Evolutionary conservation across 2,329 filamentous ascomycete species (phyloP).

Genomic region (Fusarium sp.): DNA sequence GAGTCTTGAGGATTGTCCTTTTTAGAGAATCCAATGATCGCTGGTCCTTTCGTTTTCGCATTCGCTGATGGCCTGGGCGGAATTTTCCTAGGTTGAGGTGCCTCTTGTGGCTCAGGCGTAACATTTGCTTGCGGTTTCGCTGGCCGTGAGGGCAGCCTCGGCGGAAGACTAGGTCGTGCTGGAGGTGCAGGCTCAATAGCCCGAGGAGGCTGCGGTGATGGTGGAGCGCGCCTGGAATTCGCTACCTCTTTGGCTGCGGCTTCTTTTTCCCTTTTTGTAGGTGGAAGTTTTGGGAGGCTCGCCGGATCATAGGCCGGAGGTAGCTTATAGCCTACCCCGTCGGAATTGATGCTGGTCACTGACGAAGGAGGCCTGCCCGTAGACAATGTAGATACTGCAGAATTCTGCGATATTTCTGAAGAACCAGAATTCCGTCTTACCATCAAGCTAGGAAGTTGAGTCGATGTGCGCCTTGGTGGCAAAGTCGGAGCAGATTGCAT

Average conservation of each 20-base stretch:
- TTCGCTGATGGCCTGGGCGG: constrained; percentile 34
- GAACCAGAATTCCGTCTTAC: constrained; percentile 69
- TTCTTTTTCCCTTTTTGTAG: constrained; percentile 68
- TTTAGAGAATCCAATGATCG: constrained; percentile 39
- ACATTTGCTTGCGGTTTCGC: constrained; percentile 48
- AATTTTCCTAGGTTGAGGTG: constrained; percentile 34
- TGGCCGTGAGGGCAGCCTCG: constrained; percentile 66
- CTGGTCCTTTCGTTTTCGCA: constrained; percentile 32
- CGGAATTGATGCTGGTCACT: constrained; percentile 63
- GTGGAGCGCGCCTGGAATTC: constrained; percentile 32
- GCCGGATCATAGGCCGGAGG: constrained; percentile 70
- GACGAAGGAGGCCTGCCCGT: constrained; percentile 63
- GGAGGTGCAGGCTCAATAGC: constrained; percentile 51
- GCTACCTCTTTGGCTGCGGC: constrained; percentile 49
- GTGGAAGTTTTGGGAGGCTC: constrained; percentile 71
- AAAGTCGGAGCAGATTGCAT: constrained; percentile 61
- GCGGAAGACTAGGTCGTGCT: constrained; percentile 61
- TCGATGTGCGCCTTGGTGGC: constrained; percentile 65
- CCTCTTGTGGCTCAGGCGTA: constrained; percentile 23
- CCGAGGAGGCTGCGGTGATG: constrained; percentile 30
- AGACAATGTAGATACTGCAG: constrained; percentile 68
- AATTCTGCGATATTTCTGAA: constrained; percentile 70
- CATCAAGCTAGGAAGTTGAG: constrained; percentile 57
- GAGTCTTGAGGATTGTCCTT: constrained; percentile 25
- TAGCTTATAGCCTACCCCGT: constrained; percentile 62